Base-by-base conservation (phyloP, 164 flowering plant species). In the Echeveria elegans region DNA sequence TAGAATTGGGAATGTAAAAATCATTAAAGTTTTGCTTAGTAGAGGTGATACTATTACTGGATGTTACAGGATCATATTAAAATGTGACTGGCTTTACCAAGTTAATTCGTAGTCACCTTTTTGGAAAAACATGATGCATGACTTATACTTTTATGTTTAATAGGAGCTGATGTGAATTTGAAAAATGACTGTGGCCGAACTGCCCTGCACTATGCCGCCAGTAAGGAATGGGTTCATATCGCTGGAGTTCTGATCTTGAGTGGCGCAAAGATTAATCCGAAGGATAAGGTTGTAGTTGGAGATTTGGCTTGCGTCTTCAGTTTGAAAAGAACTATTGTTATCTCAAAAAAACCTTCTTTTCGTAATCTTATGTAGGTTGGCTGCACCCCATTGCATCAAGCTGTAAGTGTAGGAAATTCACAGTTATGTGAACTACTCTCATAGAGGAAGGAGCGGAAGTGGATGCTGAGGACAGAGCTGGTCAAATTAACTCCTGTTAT, bases 161-260 rank as follows among this genome's bases (percentile, higher is more conserved):
- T 79, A 94, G 96, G 92, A 63, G 92, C 94, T 72, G 85, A 88
- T 87, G 87, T 88, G 38, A 86, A 88, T 79, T 37, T 88, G 79
- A 86, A 82, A 76, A 94, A 89, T 75, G 71, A 80, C 72, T 96
- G 96, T 37, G 99, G 99, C 24, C 93, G 96, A 24, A 80, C 94
- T 67, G 96, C 97, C 50, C 96, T 94, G 74, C 99, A 91, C 70
- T 94, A 94, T 84, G 97, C 96, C 74, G 92, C 97, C 52, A 94
- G 97, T 82, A 94, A 94, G 76, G 99, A 96, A 43, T 72, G 89
- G 88, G 48, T 78, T 74, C 77, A 88, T 76, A 74, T 89, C 72
- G 96, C 92, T 71, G 85, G 86, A 77, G 52, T 80, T 73, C 73
- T 94, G 72, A 75, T 94, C 37, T 77, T 90, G 14, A 82, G 85